A percentile compares a stretch with the other conserved stretches of the same genome.
These are phyloP conservation scores for Dissophora ornata DNA, from an alignment of 192 early-diverging fungal genomes.

Conservation along the genomic window DNA sequence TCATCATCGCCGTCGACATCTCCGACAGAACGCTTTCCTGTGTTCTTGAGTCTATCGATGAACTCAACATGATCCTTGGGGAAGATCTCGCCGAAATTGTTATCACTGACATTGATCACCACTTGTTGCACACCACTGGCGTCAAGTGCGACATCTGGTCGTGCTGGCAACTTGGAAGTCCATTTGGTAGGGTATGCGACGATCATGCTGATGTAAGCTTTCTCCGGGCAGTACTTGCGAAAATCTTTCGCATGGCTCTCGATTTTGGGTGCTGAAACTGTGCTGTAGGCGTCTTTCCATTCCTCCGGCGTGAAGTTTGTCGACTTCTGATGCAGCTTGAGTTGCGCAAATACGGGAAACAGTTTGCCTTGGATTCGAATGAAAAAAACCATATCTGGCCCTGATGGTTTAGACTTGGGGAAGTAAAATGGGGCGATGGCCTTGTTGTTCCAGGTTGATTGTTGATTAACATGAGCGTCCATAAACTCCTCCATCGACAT, in stretches of 20 bases:
- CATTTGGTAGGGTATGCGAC: too few species aligned
- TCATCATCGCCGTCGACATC: too few species aligned
- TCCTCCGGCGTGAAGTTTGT: background rate
- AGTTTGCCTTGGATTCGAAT: constrained; percentile 7
- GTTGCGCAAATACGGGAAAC: constrained; percentile 19
- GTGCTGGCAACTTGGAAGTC: background rate
- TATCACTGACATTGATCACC: background rate
- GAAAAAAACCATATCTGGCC: constrained; percentile 22
- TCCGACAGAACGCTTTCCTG: too few species aligned
- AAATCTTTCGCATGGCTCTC: constrained; percentile 7
- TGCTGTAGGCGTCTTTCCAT: background rate
- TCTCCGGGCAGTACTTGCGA: constrained; percentile 6
- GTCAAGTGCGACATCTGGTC: background rate
- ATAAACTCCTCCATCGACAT: constrained; percentile 26
- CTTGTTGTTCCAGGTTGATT: background rate
- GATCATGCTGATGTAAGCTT: too few species aligned
- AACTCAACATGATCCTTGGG: background rate
- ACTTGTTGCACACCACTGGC: background rate
- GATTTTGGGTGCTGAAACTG: constrained; percentile 1
- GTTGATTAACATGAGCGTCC: constrained; percentile 10
- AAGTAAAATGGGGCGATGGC: constrained; percentile 9
- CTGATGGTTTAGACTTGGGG: too few species aligned
- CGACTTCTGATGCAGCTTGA: constrained; percentile 16
- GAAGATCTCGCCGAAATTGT: constrained; percentile 8
- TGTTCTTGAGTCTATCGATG: constrained; percentile 1